Percentiles rank a stretch among this genome's conserved stretches.
Evolutionary conservation across 2,329 filamentous ascomycete species (phyloP).

Genomic region (Alternaria consortialis): DNA sequence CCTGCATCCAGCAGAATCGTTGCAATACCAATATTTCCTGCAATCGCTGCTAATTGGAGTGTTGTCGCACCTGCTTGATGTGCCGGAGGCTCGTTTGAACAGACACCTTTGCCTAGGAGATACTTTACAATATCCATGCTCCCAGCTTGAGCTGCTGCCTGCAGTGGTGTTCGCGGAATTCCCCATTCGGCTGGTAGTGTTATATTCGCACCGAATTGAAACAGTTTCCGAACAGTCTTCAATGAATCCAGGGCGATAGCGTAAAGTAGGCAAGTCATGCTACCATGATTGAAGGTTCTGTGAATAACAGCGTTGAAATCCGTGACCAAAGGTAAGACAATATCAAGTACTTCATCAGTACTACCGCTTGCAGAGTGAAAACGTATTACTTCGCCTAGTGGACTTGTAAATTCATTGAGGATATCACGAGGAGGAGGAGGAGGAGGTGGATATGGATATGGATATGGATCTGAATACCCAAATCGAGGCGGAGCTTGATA

Average conservation of each 20-base stretch:
- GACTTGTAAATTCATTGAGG: not conserved
- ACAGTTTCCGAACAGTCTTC: not conserved
- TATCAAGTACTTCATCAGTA: not conserved
- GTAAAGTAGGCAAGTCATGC: not conserved
- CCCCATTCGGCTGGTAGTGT: not conserved
- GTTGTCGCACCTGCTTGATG: not conserved
- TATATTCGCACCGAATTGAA: not conserved
- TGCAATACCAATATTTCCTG: not conserved
- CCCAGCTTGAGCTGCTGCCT: not conserved
- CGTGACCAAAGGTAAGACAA: not conserved
- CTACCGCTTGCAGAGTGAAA: fast-evolving
- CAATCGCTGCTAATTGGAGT: not conserved
- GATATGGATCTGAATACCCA: no score
- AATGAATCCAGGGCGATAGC: not conserved
- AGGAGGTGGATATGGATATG: no score
- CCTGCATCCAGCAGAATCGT: not conserved
- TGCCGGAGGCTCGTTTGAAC: not conserved
- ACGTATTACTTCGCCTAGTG: not conserved
- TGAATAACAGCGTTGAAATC: not conserved
- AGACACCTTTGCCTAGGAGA: not conserved
- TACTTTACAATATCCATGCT: not conserved
- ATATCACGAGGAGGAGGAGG: not conserved
- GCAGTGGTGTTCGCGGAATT: not conserved
- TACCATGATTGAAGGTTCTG: not conserved
- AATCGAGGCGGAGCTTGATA: no score